Base-by-base conservation (phyloP, 495 filamentous ascomycete species). In the Pyronema domesticum region DNA sequence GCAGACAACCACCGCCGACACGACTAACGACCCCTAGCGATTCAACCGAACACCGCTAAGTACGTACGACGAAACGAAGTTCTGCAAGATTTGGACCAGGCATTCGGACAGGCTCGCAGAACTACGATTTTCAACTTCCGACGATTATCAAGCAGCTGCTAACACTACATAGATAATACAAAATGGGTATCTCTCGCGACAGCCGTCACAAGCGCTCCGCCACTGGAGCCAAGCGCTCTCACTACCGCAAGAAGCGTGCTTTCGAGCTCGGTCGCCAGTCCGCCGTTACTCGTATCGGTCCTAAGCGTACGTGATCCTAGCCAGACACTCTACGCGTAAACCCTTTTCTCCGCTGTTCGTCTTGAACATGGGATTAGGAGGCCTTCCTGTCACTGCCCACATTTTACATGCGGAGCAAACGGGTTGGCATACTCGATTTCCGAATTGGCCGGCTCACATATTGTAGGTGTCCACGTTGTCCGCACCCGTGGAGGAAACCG, bases 211-310 rank as follows among this genome's bases (percentile, higher is more conserved):
- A 96, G 83, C 88, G 89, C 76, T 84, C 85, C 73, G 86, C 86
- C 71, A 87, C 89, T 67, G 89, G 89, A 76, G 89, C 89, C 64
- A 95, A 95, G 83, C 80, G 89, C 68, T 78, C 89, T 74, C 80
- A 77, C 78, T 94, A 93, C 76, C 85, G 86, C 76, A 81, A 81
- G 78, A 81, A 81, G 78, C 76, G 91, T 80, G 93, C 89, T 71
- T 99, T 96, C 82, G 93, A 99, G 81, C 86, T 88, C 72, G 91
- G 93, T 73, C 91, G 91, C 71, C 91, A 99, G 79, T 83, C 89
- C 67, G 85, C 91, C 75, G 94, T 91, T 80, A 99, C 91, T 72
- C 85, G 91, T 81, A 95, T 99, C 73, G 91, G 93, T 65, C 68
- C 81, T 68, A 99, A 96, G 84, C 86, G 91, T 64, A 57, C 60